Conservation (phyloP, 2,329 filamentous ascomycete species). For the Cordyceps pruinosa region DNA sequence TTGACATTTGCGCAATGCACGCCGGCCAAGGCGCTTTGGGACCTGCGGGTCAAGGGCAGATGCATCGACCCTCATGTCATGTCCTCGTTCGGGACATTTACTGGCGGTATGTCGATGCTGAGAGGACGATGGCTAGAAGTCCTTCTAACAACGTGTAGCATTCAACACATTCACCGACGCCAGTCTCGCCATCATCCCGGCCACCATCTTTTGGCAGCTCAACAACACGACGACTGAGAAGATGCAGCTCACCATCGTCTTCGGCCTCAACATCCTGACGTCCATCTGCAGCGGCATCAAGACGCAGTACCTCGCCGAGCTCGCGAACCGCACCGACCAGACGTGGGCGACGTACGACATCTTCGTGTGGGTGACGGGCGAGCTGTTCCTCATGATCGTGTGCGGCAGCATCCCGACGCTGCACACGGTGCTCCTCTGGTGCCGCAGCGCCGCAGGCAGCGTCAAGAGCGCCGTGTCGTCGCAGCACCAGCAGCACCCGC, state of each 20-base stretch:
- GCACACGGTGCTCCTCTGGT: slow-evolving; percentile 14
- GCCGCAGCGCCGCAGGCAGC: slow-evolving; percentile 7
- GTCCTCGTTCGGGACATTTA: slow-evolving; percentile 17
- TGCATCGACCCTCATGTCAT: slow-evolving; percentile 18
- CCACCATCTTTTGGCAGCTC: slow-evolving; percentile 57
- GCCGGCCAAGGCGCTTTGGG: slow-evolving; percentile 17
- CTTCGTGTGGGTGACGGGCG: slow-evolving; percentile 19
- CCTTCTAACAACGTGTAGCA: slow-evolving; percentile 1
- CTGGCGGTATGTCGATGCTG: slow-evolving; percentile 13
- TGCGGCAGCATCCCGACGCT: slow-evolving; percentile 18
- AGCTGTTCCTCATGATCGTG: slow-evolving; percentile 21
- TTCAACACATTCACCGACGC: slow-evolving; percentile 20
- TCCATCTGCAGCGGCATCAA: slow-evolving; percentile 21
- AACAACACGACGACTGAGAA: slow-evolving; percentile 68
- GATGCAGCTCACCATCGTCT: slow-evolving; percentile 52
- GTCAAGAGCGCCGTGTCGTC: neutral
- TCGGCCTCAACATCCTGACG: slow-evolving; percentile 20
- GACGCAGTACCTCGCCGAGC: slow-evolving; percentile 18
- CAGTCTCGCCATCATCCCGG: slow-evolving; percentile 18
- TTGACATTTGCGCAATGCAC: slow-evolving; percentile 19
- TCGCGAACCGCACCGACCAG: slow-evolving; percentile 18
- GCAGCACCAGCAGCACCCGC: neutral
- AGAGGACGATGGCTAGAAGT: too few species aligned
- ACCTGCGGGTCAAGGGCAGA: slow-evolving; percentile 14
- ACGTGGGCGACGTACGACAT: slow-evolving; percentile 20